Base-by-base conservation (phyloP, 2,329 filamentous ascomycete genomes). In the Orbilia oligospora region DNA sequence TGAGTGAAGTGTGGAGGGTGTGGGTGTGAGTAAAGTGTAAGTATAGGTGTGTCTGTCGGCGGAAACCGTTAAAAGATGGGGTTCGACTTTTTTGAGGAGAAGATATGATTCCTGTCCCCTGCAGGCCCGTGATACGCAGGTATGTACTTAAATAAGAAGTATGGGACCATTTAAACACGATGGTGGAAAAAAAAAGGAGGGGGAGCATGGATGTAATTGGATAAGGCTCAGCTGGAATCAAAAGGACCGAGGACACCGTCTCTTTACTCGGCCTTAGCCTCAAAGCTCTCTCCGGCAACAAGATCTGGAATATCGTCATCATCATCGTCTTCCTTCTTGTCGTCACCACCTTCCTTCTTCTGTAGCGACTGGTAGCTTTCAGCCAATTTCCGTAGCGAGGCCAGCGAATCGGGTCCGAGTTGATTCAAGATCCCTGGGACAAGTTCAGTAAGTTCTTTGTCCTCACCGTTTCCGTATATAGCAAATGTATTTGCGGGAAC, bases 331-430 rank as follows among this genome's bases (percentile, higher is more conserved):
- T 88, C 87, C 72, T 91, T 90, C 86, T 92, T 91, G 83, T 90
- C 92, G 69, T 88, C 91, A 84, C 92, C 90, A 77, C 88, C 93
- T 86, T 93, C 92, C 84, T 91, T 91, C 91, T 97, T 97, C 88
- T 97, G 95, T 90, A 98, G 91, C 88, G 90, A 96, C 91, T 99
- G 96, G 90, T 99, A 99, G 90, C 92, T 97, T 90, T 99, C 96
- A 83, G 96, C 96, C 81, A 99, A 90, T 89, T 98, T 98, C 87
- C 96, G 93, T 84, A 99, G 93, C 81, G 94, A 97, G 80, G 96
- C 96, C 79, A 99, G 92, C 81, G 93, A 97, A 89, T 99, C 96
- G 84, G 96, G 96, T 84, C 96, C 96, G 81, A 99, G 93, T 89
- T 99, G 96, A 92, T 98, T 99, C 81, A 99, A 93, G 87, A 99